Conservation (phyloP, 306 rosid genomes). For the Pterocarpus macrocarpus region DNA sequence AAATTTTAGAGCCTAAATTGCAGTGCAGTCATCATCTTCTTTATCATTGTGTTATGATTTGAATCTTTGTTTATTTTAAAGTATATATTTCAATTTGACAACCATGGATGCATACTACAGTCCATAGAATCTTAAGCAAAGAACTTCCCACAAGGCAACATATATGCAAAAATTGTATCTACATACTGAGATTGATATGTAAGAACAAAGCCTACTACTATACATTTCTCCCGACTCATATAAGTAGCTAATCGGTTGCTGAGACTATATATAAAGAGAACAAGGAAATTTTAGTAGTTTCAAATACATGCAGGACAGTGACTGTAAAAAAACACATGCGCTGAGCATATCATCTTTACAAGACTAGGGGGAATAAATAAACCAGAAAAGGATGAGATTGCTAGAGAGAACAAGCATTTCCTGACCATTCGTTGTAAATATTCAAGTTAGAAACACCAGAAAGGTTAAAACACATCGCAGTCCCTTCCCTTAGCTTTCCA, state of each 20-base stretch:
- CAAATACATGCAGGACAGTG: constrained; percentile 66
- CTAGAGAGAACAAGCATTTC: constrained; percentile 35
- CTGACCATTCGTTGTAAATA: constrained; percentile 2
- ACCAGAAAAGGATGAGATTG: constrained; percentile 38
- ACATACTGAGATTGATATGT: no score
- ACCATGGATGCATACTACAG: no score
- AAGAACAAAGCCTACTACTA: constrained; percentile 21
- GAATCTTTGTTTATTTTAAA: no score
- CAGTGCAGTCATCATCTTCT: no score
- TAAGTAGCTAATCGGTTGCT: constrained; percentile 41
- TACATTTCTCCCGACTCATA: constrained; percentile 18
- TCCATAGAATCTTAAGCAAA: no score
- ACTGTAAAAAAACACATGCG: constrained; percentile 58
- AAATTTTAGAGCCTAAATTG: no score
- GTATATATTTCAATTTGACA: no score
- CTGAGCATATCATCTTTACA: constrained; percentile 46
- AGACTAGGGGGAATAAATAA: constrained; percentile 22
- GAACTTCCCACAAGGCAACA: no score
- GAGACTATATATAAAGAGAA: constrained; percentile 42
- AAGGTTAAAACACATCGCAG: constrained; percentile 22
- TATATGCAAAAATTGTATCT: no score
- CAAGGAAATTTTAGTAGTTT: constrained; percentile 20
- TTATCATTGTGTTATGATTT: no score
- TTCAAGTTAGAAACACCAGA: constrained; percentile 33
- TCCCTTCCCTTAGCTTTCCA: constrained; percentile 41